phyloP scores from a whole-genome alignment of 2,329 filamentous ascomycete species.

The Xylariaceae sp. region DNA sequence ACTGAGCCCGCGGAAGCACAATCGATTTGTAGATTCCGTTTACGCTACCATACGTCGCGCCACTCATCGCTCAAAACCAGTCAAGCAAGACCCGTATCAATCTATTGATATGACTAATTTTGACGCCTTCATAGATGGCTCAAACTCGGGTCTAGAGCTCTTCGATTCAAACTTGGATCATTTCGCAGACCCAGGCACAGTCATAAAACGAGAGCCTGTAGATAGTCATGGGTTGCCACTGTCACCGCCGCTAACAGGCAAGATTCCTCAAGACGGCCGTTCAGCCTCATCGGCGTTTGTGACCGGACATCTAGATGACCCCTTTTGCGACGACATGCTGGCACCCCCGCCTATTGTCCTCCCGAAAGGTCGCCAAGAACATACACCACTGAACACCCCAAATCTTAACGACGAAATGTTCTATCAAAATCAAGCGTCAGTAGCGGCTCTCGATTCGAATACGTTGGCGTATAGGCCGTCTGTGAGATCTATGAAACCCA shows the following conservation, averaged over 20 bases:
- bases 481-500: constrained; percentile 8
- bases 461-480: constrained; percentile 8
- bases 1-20: constrained; percentile 26
- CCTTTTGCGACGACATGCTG: constrained; percentile 27
- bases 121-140: constrained; percentile 14
- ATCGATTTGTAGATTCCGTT: constrained; percentile 27
- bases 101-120: constrained; percentile 12
- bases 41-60: constrained; percentile 29
- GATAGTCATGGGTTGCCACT: constrained; percentile 25
- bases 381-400: constrained; percentile 27
- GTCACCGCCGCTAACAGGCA: constrained; percentile 30
- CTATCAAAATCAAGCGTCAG: constrained; percentile 11
- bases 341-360: constrained; percentile 13
- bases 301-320: constrained; percentile 31
- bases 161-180: constrained; percentile 18
- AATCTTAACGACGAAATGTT: constrained; percentile 21
- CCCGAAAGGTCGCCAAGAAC: constrained; percentile 7
- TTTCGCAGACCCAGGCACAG: constrained; percentile 7
- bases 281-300: constrained; percentile 24
- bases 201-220: constrained; percentile 21
- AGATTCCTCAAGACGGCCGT: constrained; percentile 23
- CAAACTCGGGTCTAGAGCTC: constrained; percentile 2
- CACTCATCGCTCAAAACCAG: constrained; percentile 22
- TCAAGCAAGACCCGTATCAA: constrained; percentile 8
- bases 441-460: constrained; percentile 15